Evolutionary conservation across 2,329 filamentous ascomycete genomes (phyloP).

Genomic region (Niveomyces coronatus): DNA sequence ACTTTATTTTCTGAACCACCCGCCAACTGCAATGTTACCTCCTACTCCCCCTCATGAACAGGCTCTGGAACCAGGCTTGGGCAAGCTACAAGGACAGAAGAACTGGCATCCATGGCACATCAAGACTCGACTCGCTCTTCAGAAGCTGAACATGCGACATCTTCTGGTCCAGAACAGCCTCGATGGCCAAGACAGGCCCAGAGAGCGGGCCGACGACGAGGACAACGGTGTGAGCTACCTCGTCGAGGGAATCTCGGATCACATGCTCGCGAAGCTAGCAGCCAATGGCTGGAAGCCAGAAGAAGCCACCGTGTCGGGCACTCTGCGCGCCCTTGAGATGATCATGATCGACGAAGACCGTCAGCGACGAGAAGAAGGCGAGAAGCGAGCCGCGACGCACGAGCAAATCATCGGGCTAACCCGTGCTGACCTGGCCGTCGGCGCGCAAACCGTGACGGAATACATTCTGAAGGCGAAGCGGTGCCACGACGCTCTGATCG

Average conservation of each 20-base stretch:
- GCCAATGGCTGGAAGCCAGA: background rate
- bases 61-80: no score
- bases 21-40: no score
- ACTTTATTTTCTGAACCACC: no score
- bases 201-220: background rate
- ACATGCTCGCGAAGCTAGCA: background rate
- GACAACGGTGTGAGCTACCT: background rate
- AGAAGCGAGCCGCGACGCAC: background rate
- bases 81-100: conserved; percentile 1
- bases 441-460: background rate
- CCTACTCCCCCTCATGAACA: no score
- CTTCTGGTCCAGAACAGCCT: background rate
- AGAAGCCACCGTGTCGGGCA: background rate
- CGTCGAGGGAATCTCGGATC: background rate
- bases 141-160: background rate
- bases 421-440: background rate
- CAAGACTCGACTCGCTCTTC: background rate
- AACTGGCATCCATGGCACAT: conserved; percentile 6
- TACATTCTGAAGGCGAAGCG: conserved; percentile 1
- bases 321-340: background rate
- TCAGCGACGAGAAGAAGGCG: background rate
- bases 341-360: background rate
- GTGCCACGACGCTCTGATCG: conserved; percentile 1
- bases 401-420: background rate
- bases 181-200: background rate